Conservation (phyloP, 331 rosid genomes). For the Arachis monticola region DNA sequence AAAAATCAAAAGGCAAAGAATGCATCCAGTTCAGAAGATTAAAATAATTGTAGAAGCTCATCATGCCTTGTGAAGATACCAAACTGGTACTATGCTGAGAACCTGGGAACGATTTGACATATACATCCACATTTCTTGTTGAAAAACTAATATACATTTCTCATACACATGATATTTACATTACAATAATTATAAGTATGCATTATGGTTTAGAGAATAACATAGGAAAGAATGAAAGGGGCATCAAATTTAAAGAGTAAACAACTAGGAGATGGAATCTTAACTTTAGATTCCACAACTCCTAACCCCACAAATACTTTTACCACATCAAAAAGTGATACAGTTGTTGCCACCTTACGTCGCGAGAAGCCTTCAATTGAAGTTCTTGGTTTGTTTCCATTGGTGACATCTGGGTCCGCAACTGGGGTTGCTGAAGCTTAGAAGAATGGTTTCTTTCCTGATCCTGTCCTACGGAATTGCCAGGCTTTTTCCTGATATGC, state of each 20-base stretch:
- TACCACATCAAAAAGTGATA: slow-evolving; percentile 66
- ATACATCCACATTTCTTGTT: slow-evolving; percentile 1
- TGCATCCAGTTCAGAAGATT: slow-evolving; percentile 30
- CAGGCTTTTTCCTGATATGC: slow-evolving; percentile 78
- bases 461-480: slow-evolving; percentile 50
- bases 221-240: not conserved
- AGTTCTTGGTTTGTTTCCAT: slow-evolving; percentile 77
- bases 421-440: slow-evolving; percentile 49
- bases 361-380: slow-evolving; percentile 98
- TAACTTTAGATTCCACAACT: slow-evolving; percentile 25
- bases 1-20: slow-evolving; percentile 44
- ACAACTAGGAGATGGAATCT: slow-evolving; percentile 12
- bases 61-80: slow-evolving; percentile 8
- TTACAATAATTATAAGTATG: slow-evolving; percentile 16
- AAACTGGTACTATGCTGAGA: slow-evolving; percentile 11
- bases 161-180: not conserved
- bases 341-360: slow-evolving; percentile 94
- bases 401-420: slow-evolving; percentile 50
- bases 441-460: slow-evolving; percentile 52
- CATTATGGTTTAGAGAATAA: slow-evolving; percentile 27
- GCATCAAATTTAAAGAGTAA: slow-evolving; percentile 14
- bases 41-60: slow-evolving; percentile 5
- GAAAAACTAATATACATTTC: not conserved
- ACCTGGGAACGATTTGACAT: slow-evolving; percentile 3
- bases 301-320: slow-evolving; percentile 39